A percentile compares a stretch with the other conserved stretches of the same genome.
Conservation (phyloP, 768 basidiomycete species). For the Termitomyces sp. region DNA sequence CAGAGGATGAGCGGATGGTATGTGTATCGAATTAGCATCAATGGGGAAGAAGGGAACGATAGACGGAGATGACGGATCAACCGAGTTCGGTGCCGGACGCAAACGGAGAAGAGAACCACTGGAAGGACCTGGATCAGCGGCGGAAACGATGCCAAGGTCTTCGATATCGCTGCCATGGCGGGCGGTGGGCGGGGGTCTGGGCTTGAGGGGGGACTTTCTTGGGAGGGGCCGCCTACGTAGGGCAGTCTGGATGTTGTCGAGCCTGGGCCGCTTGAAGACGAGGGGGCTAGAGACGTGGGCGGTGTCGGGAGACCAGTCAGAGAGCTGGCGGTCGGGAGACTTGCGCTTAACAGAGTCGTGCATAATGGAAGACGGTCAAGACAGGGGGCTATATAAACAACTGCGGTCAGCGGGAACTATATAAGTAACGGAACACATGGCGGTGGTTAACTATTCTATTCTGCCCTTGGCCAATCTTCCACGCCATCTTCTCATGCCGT, state of each 20-base stretch:
- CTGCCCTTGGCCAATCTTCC: conserved; percentile 12
- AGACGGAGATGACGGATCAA: conserved; percentile 24
- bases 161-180: conserved; percentile 36
- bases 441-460: conserved; percentile 17
- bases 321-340: conserved; percentile 47
- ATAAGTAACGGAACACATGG: conserved; percentile 38
- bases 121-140: conserved; percentile 36
- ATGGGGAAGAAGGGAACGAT: conserved; percentile 29
- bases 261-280: conserved; percentile 33
- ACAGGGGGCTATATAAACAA: conserved; percentile 4
- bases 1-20: conserved; percentile 66
- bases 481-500: conserved; percentile 30
- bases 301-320: conserved; percentile 23
- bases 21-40: conserved; percentile 44
- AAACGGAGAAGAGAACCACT: conserved; percentile 36
- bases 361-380: conserved; percentile 35
- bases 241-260: conserved; percentile 28
- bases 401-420: conserved; percentile 17
- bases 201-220: conserved; percentile 16
- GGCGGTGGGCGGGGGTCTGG: conserved; percentile 20
- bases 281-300: conserved; percentile 26
- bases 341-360: conserved; percentile 69
- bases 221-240: conserved; percentile 15
- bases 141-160: conserved; percentile 39
- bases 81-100: conserved; percentile 20